phyloP scores from a whole-genome alignment of 2,329 filamentous ascomycete genomes.

The Fusarium foetens region DNA sequence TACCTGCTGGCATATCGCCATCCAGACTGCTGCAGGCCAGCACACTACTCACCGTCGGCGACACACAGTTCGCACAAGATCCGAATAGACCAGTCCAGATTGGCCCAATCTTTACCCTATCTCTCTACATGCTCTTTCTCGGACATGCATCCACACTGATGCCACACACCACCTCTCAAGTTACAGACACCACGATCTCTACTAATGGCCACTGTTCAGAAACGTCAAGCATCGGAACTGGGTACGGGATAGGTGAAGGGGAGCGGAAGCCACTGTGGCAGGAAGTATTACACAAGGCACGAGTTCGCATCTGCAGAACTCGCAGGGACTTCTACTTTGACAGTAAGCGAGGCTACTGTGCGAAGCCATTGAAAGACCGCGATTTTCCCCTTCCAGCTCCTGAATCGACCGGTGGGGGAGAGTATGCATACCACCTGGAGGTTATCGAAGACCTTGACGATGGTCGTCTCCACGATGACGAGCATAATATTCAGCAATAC shows the following conservation, averaged over 20 bases:
- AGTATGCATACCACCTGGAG: constrained; percentile 81
- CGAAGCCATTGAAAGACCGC: background rate
- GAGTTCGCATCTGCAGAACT: constrained; percentile 80
- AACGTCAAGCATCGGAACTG: background rate
- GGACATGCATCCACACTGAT: constrained; percentile 69
- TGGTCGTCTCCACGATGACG: constrained; percentile 61
- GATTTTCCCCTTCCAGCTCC: background rate
- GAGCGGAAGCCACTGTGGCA: constrained; percentile 85
- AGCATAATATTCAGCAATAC: constrained; percentile 49
- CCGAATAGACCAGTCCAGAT: constrained; percentile 77
- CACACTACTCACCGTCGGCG: constrained; percentile 86
- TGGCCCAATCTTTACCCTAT: constrained; percentile 85
- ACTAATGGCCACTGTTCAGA: background rate
- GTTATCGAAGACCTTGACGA: constrained; percentile 82
- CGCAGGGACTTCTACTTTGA: constrained; percentile 52
- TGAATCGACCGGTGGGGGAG: constrained; percentile 19
- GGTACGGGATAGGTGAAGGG: constrained; percentile 45
- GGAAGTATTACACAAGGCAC: constrained; percentile 93
- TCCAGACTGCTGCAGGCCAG: constrained; percentile 92
- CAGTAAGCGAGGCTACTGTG: constrained; percentile 29
- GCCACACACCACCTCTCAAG: constrained; percentile 10
- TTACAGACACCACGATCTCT: background rate
- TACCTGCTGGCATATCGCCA: constrained; percentile 86
- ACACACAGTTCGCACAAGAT: constrained; percentile 79
- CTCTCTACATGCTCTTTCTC: constrained; percentile 93